Evolutionary conservation across 2,329 filamentous ascomycete genomes (phyloP), one percentile per base, ranked within the genome.

Genomic region (Coniochaeta sp.): DNA sequence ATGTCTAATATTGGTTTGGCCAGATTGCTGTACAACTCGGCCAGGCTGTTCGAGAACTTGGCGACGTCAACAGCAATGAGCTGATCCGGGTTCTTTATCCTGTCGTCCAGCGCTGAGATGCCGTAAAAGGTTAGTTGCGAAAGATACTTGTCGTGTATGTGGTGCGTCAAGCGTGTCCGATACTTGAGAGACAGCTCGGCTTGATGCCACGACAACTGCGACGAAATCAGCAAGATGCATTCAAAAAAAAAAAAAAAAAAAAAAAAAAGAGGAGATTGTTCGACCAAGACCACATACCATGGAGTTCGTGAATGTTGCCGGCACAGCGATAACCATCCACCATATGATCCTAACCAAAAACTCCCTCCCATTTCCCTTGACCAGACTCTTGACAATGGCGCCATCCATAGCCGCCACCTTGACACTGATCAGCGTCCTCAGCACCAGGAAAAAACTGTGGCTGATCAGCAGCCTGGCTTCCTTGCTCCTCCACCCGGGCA

Each of bases 51-150:
- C 28, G 93, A 95, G 77, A 99, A 99, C 68, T 95, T 93, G 62
- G 93, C 90, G 10, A 99, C 91, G 72, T 99, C 95, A 30, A 98
- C 93, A 0, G 93, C 95, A 67, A 99, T 96, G 50, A 99, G 83
- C 75, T 99, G 95, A 71, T 99, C 95, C 3, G 95, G 91, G 70
- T 99, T 99, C 80, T 97, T 96, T 81, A 99, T 96, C 71, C 95
- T 87, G 72, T 99, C 95, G 69, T 99, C 95, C 38, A 99, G 81
- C 0, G 95, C 92, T 1, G 93, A 96, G 58, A 99, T 89, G 3
- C 92, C 93, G 73, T 99, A 99, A 73, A 98, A 99, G 0, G 93
- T 98, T 84, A 99, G 89, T 62, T 96, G 90, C n/a, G 90, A 93
- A 16, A 99, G 83, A 73, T 99, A 99, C 72, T 93, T 91, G 72